Evolutionary conservation across 1,284 basidiomycete genomes (phyloP), one percentile per base, ranked within the genome.

Genomic region (Malassezia obtusa): DNA sequence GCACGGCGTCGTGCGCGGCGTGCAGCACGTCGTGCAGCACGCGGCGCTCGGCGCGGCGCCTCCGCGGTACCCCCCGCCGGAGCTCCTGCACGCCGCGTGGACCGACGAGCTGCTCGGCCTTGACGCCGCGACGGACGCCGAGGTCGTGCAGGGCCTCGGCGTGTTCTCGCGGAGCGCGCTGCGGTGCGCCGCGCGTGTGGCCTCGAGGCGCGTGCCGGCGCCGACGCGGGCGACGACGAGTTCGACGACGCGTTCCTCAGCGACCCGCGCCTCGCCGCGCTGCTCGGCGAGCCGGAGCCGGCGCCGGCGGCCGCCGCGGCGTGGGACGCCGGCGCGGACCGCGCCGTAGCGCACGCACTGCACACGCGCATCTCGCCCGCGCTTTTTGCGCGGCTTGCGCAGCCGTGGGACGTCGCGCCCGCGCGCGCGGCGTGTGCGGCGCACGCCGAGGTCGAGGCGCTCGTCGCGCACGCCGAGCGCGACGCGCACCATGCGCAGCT

Each of bases 11-110:
- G 44, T 87, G 31, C 79, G 81, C 11, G 80, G 81, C 21, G 78
- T 86, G 36, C 79, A 81, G 40, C 78, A 79, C 33, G 80, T 86
- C 48, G 77, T 87, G 31, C 77, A 80, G 48, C 79, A 79, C 3
- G 77, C 79, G 19, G 75, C 43, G 19, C 31, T 38, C 28, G 5
- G 14, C 12, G 3, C 37, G 38, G 30, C 28, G 15, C 19, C 58
- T 17, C 52, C 66, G 0, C 75, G 75, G 17, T 87, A 84, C 64
- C 87, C 87, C 0, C 83, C 89, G 48, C 79, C 82, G 0, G 75
- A 75, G 19, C 77, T 89, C 5, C 73, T 86, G 24, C 77, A 81
- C 58, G 10, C 63, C 84, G 84, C 80, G 36, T 86, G 84, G 83
- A 80, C 83, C 0, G 77, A 77, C 1, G 75, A 79, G 2, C 75